Evolutionary conservation across 1,139 yeast genomes (phyloP).

Genomic region (Lodderomyces pseudojiufengensis): DNA sequence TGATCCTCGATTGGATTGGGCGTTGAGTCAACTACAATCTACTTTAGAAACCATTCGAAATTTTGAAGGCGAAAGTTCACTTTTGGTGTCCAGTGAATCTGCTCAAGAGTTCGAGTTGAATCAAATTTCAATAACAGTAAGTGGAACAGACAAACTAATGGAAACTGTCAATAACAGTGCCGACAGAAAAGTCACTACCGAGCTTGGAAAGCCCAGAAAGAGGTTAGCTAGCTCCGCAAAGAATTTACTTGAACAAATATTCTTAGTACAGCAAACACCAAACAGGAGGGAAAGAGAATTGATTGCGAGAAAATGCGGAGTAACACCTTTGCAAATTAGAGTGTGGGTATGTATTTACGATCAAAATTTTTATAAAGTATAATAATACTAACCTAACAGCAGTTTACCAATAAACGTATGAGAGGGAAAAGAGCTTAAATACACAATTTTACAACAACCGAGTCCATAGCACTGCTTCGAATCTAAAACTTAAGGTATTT

Average conservation of each 20-base stretch:
- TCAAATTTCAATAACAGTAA: neutral
- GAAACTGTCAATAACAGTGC: no score
- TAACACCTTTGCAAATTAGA: conserved; percentile 27
- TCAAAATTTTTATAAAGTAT: neutral
- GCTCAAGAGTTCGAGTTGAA: neutral
- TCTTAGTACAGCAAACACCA: conserved; percentile 17
- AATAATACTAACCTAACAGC: conserved; percentile 6
- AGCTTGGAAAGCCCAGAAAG: no score
- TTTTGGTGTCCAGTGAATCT: neutral
- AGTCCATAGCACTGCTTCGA: no score
- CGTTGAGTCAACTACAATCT: neutral
- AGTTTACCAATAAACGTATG: conserved; percentile 31
- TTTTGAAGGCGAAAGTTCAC: neutral
- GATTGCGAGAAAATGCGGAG: conserved; percentile 25
- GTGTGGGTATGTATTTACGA: conserved; percentile 28
- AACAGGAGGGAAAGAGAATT: conserved; percentile 24
- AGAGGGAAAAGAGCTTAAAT: conserved; percentile 19
- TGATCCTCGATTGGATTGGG: neutral
- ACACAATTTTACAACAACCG: no score
- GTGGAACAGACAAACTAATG: conserved; percentile 8
- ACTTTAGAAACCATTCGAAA: neutral
- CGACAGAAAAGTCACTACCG: no score
- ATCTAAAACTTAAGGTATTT: no score
- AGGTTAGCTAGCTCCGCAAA: conserved; percentile 6
- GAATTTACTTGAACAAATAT: conserved; percentile 14